Percentiles rank a stretch among this genome's conserved stretches.
These are phyloP conservation scores for Leucosporidium creatinivorum DNA, from an alignment of 768 basidiomycete genomes.

Conservation along the genomic window DNA sequence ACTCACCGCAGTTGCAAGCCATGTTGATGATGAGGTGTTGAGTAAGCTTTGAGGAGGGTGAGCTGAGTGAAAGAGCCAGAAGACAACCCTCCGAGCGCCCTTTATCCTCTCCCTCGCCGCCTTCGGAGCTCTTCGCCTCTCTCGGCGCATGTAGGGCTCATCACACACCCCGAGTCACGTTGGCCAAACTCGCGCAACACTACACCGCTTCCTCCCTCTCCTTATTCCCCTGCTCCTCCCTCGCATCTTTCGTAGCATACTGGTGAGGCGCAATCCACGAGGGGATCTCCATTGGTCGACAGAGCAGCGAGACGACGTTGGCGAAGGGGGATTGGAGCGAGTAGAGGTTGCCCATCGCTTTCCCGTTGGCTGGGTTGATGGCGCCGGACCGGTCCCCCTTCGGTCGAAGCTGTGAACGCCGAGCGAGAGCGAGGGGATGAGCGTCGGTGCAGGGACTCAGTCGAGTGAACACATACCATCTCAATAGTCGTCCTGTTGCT, in stretches of 20 bases:
- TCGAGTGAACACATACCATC: conserved; percentile 27
- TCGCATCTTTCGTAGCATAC: neutral
- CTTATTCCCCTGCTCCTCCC: conserved; percentile 3
- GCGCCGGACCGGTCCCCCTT: neutral
- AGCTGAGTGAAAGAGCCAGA: no score
- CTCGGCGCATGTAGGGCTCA: no score
- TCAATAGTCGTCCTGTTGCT: conserved; percentile 35
- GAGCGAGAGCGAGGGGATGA: neutral
- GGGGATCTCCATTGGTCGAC: neutral
- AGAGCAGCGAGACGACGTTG: neutral
- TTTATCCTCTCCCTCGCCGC: no score
- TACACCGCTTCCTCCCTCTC: neutral
- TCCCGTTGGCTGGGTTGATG: neutral
- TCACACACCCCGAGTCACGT: no score
- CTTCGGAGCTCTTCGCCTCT: no score
- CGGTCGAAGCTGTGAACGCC: neutral
- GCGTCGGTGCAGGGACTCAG: no score
- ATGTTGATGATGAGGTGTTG: no score
- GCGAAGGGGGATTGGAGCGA: neutral
- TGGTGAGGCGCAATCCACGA: neutral
- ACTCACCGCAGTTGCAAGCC: neutral
- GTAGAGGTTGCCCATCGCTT: conserved; percentile 6
- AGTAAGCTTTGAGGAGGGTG: no score
- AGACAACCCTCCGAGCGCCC: no score
- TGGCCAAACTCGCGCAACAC: neutral